These are phyloP conservation scores for Kodamaea ohmeri DNA, from an alignment of 1,139 yeast species.

Conservation along the genomic window DNA sequence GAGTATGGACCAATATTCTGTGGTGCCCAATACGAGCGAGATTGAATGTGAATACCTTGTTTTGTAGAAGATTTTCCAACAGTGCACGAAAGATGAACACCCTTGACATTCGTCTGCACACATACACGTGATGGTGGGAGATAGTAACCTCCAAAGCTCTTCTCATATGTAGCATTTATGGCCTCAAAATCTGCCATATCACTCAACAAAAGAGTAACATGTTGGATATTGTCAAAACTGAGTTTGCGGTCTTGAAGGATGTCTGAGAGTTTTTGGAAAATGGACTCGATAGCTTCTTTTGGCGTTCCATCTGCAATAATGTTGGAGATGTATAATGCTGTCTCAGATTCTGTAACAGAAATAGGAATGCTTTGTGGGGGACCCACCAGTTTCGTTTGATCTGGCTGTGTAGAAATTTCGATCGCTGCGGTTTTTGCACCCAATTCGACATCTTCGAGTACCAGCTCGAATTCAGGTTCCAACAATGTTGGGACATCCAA, in stretches of 20 bases:
- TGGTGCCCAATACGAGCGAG: conserved; percentile 96
- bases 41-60: conserved; percentile 80
- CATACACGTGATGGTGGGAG: conserved; percentile 89
- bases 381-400: neutral
- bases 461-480: conserved; percentile 44
- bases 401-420: neutral
- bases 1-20: conserved; percentile 98
- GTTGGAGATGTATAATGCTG: conserved; percentile 51
- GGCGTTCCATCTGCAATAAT: conserved; percentile 32
- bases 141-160: conserved; percentile 52
- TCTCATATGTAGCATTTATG: conserved; percentile 60
- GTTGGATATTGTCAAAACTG: conserved; percentile 46
- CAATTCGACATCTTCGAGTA: conserved; percentile 19
- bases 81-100: conserved; percentile 59
- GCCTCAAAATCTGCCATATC: conserved; percentile 62
- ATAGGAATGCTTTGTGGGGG: neutral
- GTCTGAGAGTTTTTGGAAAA: conserved; percentile 43
- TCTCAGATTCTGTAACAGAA: conserved; percentile 9
- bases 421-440: neutral
- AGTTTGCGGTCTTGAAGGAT: conserved; percentile 28
- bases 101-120: conserved; percentile 56
- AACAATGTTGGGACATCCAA: conserved; percentile 43
- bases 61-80: conserved; percentile 39
- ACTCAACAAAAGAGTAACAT: conserved; percentile 56
- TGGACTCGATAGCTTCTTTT: conserved; percentile 42